Evolutionary conservation across 2,329 filamentous ascomycete species (phyloP).

Genomic region (Metarhizium anisopliae): DNA sequence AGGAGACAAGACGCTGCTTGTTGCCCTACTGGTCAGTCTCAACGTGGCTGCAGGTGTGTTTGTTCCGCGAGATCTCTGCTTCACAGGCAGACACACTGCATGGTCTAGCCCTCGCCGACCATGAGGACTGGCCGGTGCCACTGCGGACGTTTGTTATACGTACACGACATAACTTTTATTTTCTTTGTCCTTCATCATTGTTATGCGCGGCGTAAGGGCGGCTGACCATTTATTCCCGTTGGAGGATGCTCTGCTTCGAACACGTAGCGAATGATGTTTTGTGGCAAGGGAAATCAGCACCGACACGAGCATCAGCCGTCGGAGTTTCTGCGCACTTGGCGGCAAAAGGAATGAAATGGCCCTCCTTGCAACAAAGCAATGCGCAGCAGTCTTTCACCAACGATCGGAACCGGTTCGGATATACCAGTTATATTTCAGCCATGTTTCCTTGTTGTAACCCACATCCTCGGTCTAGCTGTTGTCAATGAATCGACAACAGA

Average conservation of each 20-base stretch:
- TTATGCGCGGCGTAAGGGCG: background rate
- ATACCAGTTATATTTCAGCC: background rate
- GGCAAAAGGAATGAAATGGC: background rate
- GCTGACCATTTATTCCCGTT: background rate
- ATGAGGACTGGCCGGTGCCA: background rate
- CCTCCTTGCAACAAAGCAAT: background rate
- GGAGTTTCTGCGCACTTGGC: background rate
- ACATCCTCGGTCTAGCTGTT: background rate
- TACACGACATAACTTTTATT: background rate
- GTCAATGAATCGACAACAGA: slow-evolving; percentile 30
- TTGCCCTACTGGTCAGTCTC: background rate
- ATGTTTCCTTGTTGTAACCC: background rate
- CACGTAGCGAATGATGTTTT: background rate
- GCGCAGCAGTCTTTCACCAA: background rate
- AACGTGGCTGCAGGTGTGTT: background rate
- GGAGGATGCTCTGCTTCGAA: background rate
- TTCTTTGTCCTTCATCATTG: background rate
- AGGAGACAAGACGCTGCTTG: background rate
- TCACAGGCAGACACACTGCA: background rate
- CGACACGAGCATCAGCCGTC: background rate
- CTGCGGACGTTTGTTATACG: background rate
- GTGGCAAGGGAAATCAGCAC: background rate
- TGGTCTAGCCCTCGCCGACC: background rate
- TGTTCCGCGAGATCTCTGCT: background rate
- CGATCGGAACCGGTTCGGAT: background rate